Conservation (phyloP, 2,329 filamentous ascomycete species). For the Polychaeton citri region DNA sequence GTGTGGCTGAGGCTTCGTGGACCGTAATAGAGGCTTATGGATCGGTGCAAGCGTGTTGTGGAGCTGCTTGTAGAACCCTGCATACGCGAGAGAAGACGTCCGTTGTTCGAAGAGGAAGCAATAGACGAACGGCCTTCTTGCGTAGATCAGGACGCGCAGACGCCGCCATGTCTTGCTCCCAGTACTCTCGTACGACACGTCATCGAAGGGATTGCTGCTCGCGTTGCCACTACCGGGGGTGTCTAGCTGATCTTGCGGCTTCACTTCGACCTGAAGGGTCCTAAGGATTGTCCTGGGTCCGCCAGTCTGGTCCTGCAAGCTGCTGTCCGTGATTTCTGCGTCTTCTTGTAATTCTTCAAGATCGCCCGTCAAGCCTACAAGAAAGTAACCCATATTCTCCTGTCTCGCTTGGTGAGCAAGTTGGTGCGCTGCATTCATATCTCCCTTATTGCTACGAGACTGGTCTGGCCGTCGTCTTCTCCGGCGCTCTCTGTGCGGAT, state of each 20-base stretch:
- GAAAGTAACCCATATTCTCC: constrained; percentile 42
- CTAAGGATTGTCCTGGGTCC: constrained; percentile 45
- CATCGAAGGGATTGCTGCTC: not conserved
- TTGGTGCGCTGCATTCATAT: not conserved
- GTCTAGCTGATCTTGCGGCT: constrained; percentile 4
- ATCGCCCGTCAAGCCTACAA: constrained; percentile 56
- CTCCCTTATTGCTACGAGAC: constrained; percentile 4
- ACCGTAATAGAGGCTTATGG: constrained; percentile 27
- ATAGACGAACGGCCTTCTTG: constrained; percentile 62
- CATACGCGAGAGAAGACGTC: constrained; percentile 39
- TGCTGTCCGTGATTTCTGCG: constrained; percentile 7
- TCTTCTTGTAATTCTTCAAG: constrained; percentile 36
- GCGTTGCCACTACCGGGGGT: not conserved
- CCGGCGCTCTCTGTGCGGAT: constrained; percentile 53
- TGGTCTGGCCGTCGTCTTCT: constrained; percentile 29
- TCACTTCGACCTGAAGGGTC: constrained; percentile 53
- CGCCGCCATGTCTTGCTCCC: constrained; percentile 8
- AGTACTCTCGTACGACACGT: not conserved
- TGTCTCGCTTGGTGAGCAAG: constrained; percentile 37
- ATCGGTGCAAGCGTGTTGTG: constrained; percentile 39
- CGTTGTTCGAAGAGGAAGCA: constrained; percentile 56
- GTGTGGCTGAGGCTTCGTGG: constrained; percentile 17
- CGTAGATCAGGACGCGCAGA: constrained; percentile 58
- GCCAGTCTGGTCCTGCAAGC: constrained; percentile 10
- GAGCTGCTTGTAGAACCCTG: constrained; percentile 34